A percentile compares a stretch with the other conserved stretches of the same genome.
Conservation (phyloP, 176 grass and related monocot genomes). For the Oropetium thomaeum region DNA sequence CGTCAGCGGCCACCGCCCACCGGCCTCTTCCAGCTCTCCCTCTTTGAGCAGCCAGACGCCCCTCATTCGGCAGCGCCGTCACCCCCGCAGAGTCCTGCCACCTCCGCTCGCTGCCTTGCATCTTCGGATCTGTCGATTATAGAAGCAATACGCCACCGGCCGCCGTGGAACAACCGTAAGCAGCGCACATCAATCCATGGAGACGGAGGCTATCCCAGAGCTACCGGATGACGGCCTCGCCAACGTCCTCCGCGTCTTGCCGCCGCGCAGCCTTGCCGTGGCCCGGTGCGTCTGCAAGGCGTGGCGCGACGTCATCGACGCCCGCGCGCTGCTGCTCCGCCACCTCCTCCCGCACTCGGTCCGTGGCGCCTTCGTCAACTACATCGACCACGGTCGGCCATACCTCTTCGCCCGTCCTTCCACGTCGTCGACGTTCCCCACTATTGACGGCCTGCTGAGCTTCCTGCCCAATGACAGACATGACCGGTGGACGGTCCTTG, state of each 20-base stretch:
- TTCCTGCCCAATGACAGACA: neutral
- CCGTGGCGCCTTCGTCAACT: neutral
- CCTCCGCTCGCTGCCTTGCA: no score
- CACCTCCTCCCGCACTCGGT: neutral
- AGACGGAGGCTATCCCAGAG: no score
- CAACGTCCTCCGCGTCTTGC: conserved; percentile 3
- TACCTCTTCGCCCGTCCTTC: neutral
- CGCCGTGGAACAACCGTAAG: no score
- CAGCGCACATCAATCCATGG: no score
- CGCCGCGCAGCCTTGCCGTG: neutral
- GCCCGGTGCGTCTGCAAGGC: conserved; percentile 1
- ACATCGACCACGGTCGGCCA: neutral
- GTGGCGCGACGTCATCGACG: conserved; percentile 5
- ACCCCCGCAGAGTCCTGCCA: no score
- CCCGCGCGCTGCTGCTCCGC: neutral
- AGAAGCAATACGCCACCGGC: no score
- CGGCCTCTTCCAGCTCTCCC: no score
- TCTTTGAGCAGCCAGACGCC: no score
- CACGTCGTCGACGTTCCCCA: neutral
- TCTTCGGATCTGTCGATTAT: no score
- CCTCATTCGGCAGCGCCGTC: no score
- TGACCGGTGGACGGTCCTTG: neutral
- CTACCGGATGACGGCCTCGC: conserved; percentile 5
- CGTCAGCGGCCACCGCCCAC: no score
- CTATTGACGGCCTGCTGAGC: neutral